Conservation (phyloP, 2,329 filamentous ascomycete genomes). For the Kalmusia sp. region DNA sequence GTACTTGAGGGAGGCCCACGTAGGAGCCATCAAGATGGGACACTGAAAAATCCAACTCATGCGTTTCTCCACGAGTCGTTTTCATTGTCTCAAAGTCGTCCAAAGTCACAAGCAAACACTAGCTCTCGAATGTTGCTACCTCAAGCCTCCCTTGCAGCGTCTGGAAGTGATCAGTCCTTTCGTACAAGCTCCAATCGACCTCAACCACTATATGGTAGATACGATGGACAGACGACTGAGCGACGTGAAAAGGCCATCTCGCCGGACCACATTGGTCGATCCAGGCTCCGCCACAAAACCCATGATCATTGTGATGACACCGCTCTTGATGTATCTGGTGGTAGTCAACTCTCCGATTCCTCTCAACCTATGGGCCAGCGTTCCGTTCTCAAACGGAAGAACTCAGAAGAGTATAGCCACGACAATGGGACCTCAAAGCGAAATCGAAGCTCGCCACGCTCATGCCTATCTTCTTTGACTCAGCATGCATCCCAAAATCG, state of each 20-base stretch:
- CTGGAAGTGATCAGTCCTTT: background rate
- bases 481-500: background rate
- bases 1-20: background rate
- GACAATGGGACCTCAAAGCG: conserved; percentile 14
- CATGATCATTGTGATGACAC: conserved; percentile 4
- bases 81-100: conserved; percentile 23
- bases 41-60: background rate
- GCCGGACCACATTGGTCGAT: conserved; percentile 17
- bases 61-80: background rate
- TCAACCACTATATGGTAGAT: background rate
- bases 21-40: background rate
- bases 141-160: background rate
- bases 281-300: background rate
- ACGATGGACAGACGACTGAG: too few species aligned
- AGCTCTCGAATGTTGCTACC: conserved; percentile 37
- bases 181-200: background rate
- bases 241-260: conserved; percentile 9
- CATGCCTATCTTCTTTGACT: background rate
- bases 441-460: conserved; percentile 8
- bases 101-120: conserved; percentile 40
- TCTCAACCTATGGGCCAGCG: background rate
- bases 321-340: background rate
- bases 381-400: conserved; percentile 20
- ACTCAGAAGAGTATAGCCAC: background rate
- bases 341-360: background rate